Evolutionary conservation across 495 filamentous ascomycete genomes (phyloP), one percentile per base, ranked within the genome.

Genomic region (Hypoxylon fuscum): DNA sequence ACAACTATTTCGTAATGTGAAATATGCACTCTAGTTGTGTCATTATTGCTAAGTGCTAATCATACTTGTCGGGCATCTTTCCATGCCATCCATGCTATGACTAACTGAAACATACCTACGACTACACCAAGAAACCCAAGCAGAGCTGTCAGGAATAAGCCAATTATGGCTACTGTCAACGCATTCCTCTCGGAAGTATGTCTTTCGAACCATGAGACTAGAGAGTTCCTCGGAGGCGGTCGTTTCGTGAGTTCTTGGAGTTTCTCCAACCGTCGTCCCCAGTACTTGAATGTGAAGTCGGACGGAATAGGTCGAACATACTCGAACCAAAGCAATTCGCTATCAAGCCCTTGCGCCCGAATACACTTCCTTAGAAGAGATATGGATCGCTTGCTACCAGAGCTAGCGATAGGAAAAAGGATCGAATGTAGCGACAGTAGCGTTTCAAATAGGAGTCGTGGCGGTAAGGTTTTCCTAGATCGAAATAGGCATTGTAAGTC

Each of bases 401-500:
- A 23, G 47, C 49, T 54, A 15, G 46, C 35, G 6, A 55, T 44
- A 15, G 66, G 66, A 46, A 66, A 69, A 1, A 69, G 62, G 7
- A 66, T 50, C 11, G 23, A 27, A 53, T 69, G 55, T 22, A 69
- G 38, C 2, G 66, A 62, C 8, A 62, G 47, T 8, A 69, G 41
- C 14, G 66, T 66, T 43, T 69, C 66, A 11, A 69, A 34, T 15
- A 66, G 46, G 17, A 69, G 57, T 47, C 49, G 47, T 17, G 57
- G 57, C 31, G 62, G 66, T 5, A 69, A 55, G 15, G 62, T 55
- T 29, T 57, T 54, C 35, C 65, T 68, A 27, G 8, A 52, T 35
- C 5, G 12, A 35, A 11, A 10, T 5, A 35, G 7, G 32, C 7
- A 14, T 10, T 12, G 12, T 35, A 2, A 10, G 9, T 35, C 7